A percentile compares a stretch with the other conserved stretches of the same genome.
phyloP scores from a whole-genome alignment of 805 yeast genomes.

The Clavispora phyllophila region DNA sequence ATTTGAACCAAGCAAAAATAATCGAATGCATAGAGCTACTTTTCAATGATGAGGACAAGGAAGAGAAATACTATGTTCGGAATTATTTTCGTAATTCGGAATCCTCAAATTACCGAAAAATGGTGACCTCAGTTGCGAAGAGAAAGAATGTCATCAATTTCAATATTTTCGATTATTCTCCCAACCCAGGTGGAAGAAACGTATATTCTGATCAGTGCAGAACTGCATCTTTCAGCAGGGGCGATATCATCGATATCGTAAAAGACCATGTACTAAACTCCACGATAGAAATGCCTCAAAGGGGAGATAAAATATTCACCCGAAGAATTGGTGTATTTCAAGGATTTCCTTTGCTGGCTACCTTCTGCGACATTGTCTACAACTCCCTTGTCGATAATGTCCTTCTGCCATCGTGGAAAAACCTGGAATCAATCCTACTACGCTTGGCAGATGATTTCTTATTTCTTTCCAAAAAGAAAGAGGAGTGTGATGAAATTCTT shows the following conservation, averaged over 20 bases:
- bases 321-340: conserved; percentile 75
- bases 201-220: conserved; percentile 27
- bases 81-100: neutral
- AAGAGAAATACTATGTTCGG: conserved; percentile 11
- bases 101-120: neutral
- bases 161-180: neutral
- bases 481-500: conserved; percentile 16
- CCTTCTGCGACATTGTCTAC: conserved; percentile 69
- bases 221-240: conserved; percentile 33
- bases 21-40: conserved; percentile 27
- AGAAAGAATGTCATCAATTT: neutral
- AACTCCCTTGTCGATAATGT: conserved; percentile 50
- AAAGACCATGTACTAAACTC: conserved; percentile 52
- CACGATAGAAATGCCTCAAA: conserved; percentile 33
- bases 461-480: conserved; percentile 47
- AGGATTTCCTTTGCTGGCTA: conserved; percentile 73
- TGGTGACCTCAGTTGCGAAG: neutral
- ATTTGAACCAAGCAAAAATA: conserved; percentile 48
- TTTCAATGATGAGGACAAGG: conserved; percentile 6
- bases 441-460: conserved; percentile 85
- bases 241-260: conserved; percentile 43
- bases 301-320: conserved; percentile 28
- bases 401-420: conserved; percentile 17
- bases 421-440: conserved; percentile 35
- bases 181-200: neutral